phyloP scores from a whole-genome alignment of 331 rosid species.

The Pyrus hybrid region DNA sequence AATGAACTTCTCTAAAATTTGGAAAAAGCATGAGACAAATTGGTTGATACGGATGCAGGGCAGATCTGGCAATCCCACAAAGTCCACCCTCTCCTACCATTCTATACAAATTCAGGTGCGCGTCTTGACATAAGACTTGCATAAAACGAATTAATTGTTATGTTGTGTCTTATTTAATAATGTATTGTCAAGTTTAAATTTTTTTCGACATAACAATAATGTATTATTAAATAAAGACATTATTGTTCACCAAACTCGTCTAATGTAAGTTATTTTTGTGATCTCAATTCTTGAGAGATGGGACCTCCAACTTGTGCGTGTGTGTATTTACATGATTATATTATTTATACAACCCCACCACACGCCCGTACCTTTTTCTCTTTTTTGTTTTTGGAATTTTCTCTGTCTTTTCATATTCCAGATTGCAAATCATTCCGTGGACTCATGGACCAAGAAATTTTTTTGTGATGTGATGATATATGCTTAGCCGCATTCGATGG shows the following conservation, averaged over 20 bases:
- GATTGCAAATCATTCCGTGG: not conserved
- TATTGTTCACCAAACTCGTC: fast-evolving
- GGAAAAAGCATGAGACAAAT: not conserved
- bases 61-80: not conserved
- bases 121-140: too few species aligned
- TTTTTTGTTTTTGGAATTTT: not conserved
- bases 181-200: too few species aligned
- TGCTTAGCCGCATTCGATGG: not conserved
- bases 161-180: too few species aligned
- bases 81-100: not conserved
- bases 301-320: not conserved
- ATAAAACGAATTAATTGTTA: too few species aligned
- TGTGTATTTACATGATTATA: too few species aligned
- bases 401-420: not conserved
- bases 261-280: too few species aligned
- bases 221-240: too few species aligned
- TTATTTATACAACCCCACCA: too few species aligned
- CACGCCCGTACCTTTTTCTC: not conserved
- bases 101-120: not conserved
- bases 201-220: too few species aligned
- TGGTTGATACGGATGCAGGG: constrained; percentile 4
- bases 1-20: not conserved
- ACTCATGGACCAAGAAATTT: not conserved
- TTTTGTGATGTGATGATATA: not conserved
- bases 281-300: too few species aligned